These are phyloP conservation scores for Plasmodium gallinaceum DNA, from an alignment of 169 alveolate genomes.

Conservation along the genomic window DNA sequence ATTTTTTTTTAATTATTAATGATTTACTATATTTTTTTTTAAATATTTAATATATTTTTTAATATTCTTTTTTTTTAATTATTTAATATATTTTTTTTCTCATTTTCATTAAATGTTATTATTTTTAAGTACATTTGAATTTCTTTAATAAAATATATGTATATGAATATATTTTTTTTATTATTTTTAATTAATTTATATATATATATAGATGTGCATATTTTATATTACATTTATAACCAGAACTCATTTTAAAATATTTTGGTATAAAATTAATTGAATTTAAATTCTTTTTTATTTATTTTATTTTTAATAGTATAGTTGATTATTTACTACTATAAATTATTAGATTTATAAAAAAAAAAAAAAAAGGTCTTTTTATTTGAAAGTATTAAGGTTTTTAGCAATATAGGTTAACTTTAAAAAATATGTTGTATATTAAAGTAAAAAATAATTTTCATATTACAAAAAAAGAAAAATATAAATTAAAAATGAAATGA, in stretches of 20 bases:
- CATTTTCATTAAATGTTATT: no score
- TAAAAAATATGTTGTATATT: background rate
- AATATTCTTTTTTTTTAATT: no score
- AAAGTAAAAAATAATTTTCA: background rate
- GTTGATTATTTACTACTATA: background rate
- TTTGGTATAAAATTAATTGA: background rate
- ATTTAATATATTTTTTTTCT: no score
- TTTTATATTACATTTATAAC: background rate
- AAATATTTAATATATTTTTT: no score
- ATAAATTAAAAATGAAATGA: background rate
- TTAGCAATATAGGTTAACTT: no score
- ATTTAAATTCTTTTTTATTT: background rate
- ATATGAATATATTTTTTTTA: background rate
- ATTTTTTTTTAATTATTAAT: no score
- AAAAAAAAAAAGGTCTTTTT: no score
- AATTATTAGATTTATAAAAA: background rate
- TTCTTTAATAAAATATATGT: background rate
- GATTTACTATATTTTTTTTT: no score
- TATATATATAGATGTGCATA: background rate
- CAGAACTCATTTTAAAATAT: background rate
- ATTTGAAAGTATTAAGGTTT: no score
- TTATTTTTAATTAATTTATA: background rate
- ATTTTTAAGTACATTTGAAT: no score
- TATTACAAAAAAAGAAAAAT: background rate
- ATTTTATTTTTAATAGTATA: background rate